Base-by-base conservation (phyloP, 2,329 filamentous ascomycete species). In the Fusarium beomiforme region DNA sequence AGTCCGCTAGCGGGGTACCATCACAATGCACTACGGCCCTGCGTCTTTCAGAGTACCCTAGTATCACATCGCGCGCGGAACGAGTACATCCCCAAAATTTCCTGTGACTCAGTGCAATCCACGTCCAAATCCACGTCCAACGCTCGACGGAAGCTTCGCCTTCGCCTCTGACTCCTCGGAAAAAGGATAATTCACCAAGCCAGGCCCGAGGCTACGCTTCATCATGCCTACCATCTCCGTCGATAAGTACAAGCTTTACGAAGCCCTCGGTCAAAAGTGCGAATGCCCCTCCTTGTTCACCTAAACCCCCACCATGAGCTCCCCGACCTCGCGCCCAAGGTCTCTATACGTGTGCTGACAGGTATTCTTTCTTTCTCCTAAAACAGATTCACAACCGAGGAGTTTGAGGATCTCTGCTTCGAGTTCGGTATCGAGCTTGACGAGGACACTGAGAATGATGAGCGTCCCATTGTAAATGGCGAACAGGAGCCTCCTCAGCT, bases 391-490 rank as follows among this genome's bases (percentile, higher is more conserved):
- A 97, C 95, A 59, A 96, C 93, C 71, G 90, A 97, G 77, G 93
- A 97, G 79, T 99, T 99, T 79, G 96, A 99, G 82, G 93, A 97
- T 79, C 87, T 99, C 76, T 98, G 96, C 83, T 99, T 99, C 88
- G 95, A 99, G 78, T 99, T 97, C 80, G 95, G 95, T 66, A 97
- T 99, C 80, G 96, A 99, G 83, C 89, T 99, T 75, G 96, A 99
- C 84, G 95, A 98, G 85, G 96, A 99, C 82, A 96, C 93, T 53
- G 92, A 93, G 75, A 87, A 93, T 77, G 87, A 89, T 63, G 90
- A 93, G 72, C 87, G 93, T 49, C 92, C 93, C 34, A 84, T 92
- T 64, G 88, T 93, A 77, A 88, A 94, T 84, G 92, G 92, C 80
- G 89, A 91, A 75, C 92, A 97, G 82, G 93, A 97, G 83, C 90